phyloP scores from a whole-genome alignment of 805 yeast species.

The Schizosaccharomyces japonicus region DNA sequence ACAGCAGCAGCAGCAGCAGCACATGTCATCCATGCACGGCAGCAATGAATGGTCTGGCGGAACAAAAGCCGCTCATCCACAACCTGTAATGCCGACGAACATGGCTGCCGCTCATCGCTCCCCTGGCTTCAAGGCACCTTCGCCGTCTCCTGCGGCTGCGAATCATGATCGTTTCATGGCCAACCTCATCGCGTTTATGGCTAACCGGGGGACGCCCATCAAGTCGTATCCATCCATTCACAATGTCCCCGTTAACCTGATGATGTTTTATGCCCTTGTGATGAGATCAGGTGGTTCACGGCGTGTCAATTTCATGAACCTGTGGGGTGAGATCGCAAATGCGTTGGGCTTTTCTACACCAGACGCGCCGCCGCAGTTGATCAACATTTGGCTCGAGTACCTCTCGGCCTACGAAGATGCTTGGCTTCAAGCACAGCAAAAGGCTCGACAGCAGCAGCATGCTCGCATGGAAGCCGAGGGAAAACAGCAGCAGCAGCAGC shows the following conservation, averaged over 20 bases:
- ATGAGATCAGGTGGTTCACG: constrained; percentile 1
- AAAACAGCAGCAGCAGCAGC: too few relatives aligned
- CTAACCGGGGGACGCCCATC: not conserved
- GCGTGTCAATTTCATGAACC: not conserved
- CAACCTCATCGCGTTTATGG: not conserved
- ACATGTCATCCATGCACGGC: too few relatives aligned
- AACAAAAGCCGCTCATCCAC: too few relatives aligned
- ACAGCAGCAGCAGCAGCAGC: too few relatives aligned
- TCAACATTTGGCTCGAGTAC: not conserved
- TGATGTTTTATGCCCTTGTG: not conserved
- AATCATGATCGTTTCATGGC: not conserved
- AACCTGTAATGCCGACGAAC: too few relatives aligned
- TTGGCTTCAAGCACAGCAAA: not conserved
- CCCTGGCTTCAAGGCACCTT: too few relatives aligned
- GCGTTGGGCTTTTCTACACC: not conserved
- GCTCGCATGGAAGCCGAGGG: not conserved
- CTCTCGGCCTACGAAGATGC: not conserved
- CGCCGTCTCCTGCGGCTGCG: not conserved
- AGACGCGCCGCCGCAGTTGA: not conserved
- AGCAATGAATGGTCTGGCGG: too few relatives aligned
- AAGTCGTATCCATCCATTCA: not conserved
- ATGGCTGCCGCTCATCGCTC: too few relatives aligned
- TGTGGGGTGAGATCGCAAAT: not conserved
- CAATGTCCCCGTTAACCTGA: not conserved
- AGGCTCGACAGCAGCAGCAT: not conserved